These are phyloP conservation scores for Themeda triandra DNA, from an alignment of 176 grass and related monocot species.

Conservation along the genomic window DNA sequence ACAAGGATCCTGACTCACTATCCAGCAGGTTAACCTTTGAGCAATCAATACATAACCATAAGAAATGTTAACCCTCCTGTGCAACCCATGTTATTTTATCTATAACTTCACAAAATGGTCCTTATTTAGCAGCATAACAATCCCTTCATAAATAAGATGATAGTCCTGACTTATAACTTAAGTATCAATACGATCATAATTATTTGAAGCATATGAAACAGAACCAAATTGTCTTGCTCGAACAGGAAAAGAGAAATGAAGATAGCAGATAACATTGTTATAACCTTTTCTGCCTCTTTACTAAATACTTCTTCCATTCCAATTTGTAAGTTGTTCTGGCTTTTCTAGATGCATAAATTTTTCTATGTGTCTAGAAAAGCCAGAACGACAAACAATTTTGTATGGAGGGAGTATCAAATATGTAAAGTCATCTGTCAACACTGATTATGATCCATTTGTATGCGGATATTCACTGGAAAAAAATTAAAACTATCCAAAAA, in stretches of 20 bases:
- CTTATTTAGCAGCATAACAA: neutral
- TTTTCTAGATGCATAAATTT: neutral
- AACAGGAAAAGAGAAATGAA: neutral
- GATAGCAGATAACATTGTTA: neutral
- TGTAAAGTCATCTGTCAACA: neutral
- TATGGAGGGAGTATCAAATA: neutral
- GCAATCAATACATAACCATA: slow-evolving; percentile 9
- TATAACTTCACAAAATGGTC: neutral
- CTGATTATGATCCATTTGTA: too few relatives aligned
- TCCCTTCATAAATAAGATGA: neutral
- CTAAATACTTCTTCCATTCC: neutral
- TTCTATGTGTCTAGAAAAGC: neutral
- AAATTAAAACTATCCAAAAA: slow-evolving; percentile 9
- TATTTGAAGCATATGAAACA: neutral
- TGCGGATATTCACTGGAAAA: neutral
- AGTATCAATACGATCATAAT: neutral
- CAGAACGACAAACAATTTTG: neutral
- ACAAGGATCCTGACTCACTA: slow-evolving; percentile 50
- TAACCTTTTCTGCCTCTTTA: neutral
- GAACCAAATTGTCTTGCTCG: neutral
- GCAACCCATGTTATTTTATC: slow-evolving; percentile 1
- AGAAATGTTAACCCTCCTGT: slow-evolving; percentile 21
- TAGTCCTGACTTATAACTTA: neutral
- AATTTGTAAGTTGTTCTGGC: neutral
- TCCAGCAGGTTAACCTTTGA: slow-evolving; percentile 57